phyloP scores from a whole-genome alignment of 108 stramenopile genomes.

The Conticribra guillardii region DNA sequence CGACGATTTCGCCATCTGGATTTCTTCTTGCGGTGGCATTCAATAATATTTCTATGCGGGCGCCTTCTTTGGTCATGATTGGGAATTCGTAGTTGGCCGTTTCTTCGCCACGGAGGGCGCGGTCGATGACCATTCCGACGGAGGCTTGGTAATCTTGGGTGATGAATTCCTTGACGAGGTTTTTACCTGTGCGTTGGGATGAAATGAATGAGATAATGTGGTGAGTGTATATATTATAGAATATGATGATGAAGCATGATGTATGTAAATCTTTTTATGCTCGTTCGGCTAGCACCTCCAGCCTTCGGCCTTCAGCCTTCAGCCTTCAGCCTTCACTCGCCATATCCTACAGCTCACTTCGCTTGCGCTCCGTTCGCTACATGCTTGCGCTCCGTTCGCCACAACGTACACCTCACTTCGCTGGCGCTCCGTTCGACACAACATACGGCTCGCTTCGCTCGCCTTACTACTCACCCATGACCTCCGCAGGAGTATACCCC shows the following conservation, averaged over 20 bases:
- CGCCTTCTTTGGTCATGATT: constrained; percentile 36
- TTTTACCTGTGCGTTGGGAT: constrained; percentile 33
- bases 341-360: no score
- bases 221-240: no score
- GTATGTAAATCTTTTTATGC: no score
- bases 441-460: no score
- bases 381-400: no score
- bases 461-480: constrained; percentile 33
- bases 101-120: constrained; percentile 47
- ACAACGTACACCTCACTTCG: no score
- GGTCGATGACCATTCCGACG: constrained; percentile 46
- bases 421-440: no score
- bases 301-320: no score
- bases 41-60: constrained; percentile 41
- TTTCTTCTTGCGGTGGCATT: constrained; percentile 77
- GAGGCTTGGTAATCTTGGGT: constrained; percentile 29
- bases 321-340: no score
- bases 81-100: constrained; percentile 57
- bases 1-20: constrained; percentile 61
- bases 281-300: no score
- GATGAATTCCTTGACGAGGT: constrained; percentile 41
- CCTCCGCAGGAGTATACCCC: constrained; percentile 42
- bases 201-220: constrained; percentile 29
- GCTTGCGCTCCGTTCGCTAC: no score
- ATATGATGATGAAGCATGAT: no score